phyloP scores from a whole-genome alignment of 108 stramenopile genomes.

The Cyclotella choctawhatcheeana region DNA sequence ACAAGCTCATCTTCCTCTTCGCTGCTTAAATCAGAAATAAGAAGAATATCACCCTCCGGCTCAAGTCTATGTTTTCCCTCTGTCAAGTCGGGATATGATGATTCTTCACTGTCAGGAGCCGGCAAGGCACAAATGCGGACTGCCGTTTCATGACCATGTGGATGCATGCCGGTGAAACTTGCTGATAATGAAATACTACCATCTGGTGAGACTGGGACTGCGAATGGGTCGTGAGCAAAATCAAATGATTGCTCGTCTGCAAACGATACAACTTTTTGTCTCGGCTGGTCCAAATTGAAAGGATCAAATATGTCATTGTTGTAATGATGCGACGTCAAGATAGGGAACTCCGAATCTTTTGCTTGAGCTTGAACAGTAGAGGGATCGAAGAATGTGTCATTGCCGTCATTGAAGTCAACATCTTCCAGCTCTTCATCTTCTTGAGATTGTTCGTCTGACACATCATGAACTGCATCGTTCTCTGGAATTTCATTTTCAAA shows the following conservation, averaged over 20 bases:
- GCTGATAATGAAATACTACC: not conserved
- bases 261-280: not conserved
- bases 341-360: not conserved
- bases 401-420: not conserved
- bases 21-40: not conserved
- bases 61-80: not conserved
- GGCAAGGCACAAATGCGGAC: slow-evolving; percentile 5
- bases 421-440: not conserved
- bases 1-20: slow-evolving; percentile 16
- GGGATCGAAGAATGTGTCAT: not conserved
- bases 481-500: not conserved
- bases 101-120: not conserved
- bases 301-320: slow-evolving; percentile 11
- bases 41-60: not conserved
- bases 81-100: slow-evolving; percentile 1
- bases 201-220: slow-evolving; percentile 9
- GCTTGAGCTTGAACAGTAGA: not conserved
- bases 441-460: not conserved
- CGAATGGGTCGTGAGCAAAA: not conserved
- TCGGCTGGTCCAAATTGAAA: slow-evolving; percentile 4
- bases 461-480: not conserved
- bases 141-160: slow-evolving; percentile 1
- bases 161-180: slow-evolving; percentile 5
- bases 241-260: not conserved
- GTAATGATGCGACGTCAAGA: slow-evolving; percentile 1